Evolutionary conservation across 2,329 filamentous ascomycete species (phyloP), one percentile per base, ranked within the genome.

Genomic region (Chaetothyriales sp.): DNA sequence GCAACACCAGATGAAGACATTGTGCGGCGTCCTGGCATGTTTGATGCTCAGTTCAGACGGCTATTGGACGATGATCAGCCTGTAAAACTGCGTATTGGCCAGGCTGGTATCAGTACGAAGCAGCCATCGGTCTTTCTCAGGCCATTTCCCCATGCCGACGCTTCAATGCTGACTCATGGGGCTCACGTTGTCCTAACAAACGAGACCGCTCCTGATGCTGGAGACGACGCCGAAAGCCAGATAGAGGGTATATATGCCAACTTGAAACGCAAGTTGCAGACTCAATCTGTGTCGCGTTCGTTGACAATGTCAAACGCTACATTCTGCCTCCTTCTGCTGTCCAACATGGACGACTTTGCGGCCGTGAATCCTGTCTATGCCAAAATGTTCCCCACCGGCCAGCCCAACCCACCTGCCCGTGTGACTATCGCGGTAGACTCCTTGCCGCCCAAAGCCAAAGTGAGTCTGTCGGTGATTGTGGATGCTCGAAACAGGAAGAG

Each of bases 351-450:
- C 18, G 81, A 89, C 67, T 98, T 97, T 66, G 73, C 80, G 0
- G 62, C 71, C 15, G 73, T 95, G 60, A 97, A 97, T 67, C 66
- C 72, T 22, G 70, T 85, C 56, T 98, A 97, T 67, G 81, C 80
- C 4, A 73, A 76, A 7, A 76, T 89, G 44, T 97, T 97, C 67
- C 56, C 52, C 43, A 6, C 49, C 18, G 70, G 70, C 18, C 73
- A 77, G 47, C 84, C 89, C 0, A 94, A 89, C 58, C 92, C 92
- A 0, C 88, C 92, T 0, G 81, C 89, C 0, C 74, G 92, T 48
- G 84, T 94, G 48, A 94, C 89, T 4, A 78, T 97, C 47, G 88
- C 0, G 85, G 84, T 56, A 87, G 70, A 79, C 47, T 64, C 73
- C 5, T 73, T 95, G 6, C 85, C 85, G 0, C 46, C 63, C 0